Percentiles rank a stretch among this genome's conserved stretches.
Conservation (phyloP, 169 alveolate genomes). For the Miamiensis avidus region DNA sequence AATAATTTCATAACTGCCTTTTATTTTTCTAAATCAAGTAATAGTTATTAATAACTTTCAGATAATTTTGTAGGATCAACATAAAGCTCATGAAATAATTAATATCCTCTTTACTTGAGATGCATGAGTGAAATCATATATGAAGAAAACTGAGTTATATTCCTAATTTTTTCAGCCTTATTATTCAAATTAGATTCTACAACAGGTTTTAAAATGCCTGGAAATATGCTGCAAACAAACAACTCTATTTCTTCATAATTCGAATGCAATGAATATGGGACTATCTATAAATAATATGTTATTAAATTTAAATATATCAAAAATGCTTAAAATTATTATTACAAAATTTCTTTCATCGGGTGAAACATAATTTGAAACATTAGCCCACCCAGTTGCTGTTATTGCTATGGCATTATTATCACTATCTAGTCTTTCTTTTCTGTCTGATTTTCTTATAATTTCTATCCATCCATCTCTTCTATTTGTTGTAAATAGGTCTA, state of each 20-base stretch:
- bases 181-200: slow-evolving; percentile 11
- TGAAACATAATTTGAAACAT: slow-evolving; percentile 24
- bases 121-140: slow-evolving; percentile 41
- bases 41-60: slow-evolving; percentile 1
- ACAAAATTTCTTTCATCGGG: slow-evolving; percentile 50
- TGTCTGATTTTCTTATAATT: slow-evolving; percentile 41
- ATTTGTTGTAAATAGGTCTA: slow-evolving; percentile 64
- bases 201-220: slow-evolving; percentile 34
- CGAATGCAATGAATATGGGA: slow-evolving; percentile 41
- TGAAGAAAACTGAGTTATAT: slow-evolving; percentile 39
- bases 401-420: slow-evolving; percentile 54
- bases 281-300: slow-evolving; percentile 1
- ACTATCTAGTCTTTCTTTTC: slow-evolving; percentile 35
- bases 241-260: slow-evolving; percentile 43
- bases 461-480: slow-evolving; percentile 63
- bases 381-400: slow-evolving; percentile 52
- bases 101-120: slow-evolving; percentile 41
- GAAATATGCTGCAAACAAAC: slow-evolving; percentile 40
- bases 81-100: slow-evolving; percentile 34
- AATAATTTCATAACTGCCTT: background rate
- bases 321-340: too few species aligned
- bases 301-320: too few species aligned
- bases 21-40: background rate
- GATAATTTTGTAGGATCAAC: slow-evolving; percentile 24
- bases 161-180: slow-evolving; percentile 38